These are phyloP conservation scores for Metarhizium brunneum DNA, from an alignment of 2,329 filamentous ascomycete species.

Conservation along the genomic window DNA sequence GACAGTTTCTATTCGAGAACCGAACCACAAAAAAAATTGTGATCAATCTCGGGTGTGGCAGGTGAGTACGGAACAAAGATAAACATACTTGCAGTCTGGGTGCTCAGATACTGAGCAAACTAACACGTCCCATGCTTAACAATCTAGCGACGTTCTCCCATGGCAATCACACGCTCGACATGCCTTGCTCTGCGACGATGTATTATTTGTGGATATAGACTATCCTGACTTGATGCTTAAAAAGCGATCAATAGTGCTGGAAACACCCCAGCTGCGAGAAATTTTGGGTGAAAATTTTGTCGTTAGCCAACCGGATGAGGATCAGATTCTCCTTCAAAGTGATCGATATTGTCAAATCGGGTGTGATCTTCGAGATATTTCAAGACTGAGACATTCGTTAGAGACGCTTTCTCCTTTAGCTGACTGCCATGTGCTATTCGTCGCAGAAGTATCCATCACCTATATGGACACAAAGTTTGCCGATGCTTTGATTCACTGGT, in stretches of 20 bases:
- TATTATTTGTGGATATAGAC: constrained; percentile 75
- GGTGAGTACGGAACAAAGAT: constrained; percentile 47
- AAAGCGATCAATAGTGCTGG: constrained; percentile 60
- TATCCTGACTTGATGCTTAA: constrained; percentile 70
- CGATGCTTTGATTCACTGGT: constrained; percentile 70
- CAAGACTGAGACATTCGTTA: constrained; percentile 50
- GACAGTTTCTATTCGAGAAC: constrained; percentile 55
- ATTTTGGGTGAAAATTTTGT: constrained; percentile 21
- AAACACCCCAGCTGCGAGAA: constrained; percentile 46
- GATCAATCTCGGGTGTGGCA: constrained; percentile 82
- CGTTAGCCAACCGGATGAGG: constrained; percentile 28
- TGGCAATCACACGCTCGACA: constrained; percentile 73
- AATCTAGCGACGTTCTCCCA: constrained; percentile 69
- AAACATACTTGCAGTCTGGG: not conserved
- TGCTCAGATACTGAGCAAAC: not conserved
- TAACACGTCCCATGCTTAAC: not conserved
- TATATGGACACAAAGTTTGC: constrained; percentile 74
- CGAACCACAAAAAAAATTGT: constrained; percentile 52
- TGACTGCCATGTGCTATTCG: constrained; percentile 60
- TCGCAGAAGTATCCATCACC: constrained; percentile 84
- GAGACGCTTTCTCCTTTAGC: constrained; percentile 46
- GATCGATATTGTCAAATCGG: constrained; percentile 69
- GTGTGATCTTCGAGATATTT: constrained; percentile 67
- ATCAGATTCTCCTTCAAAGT: constrained; percentile 51
- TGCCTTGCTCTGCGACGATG: constrained; percentile 43